phyloP scores from a whole-genome alignment of 2,329 filamentous ascomycete genomes.

The Stromatinia cepivora region DNA sequence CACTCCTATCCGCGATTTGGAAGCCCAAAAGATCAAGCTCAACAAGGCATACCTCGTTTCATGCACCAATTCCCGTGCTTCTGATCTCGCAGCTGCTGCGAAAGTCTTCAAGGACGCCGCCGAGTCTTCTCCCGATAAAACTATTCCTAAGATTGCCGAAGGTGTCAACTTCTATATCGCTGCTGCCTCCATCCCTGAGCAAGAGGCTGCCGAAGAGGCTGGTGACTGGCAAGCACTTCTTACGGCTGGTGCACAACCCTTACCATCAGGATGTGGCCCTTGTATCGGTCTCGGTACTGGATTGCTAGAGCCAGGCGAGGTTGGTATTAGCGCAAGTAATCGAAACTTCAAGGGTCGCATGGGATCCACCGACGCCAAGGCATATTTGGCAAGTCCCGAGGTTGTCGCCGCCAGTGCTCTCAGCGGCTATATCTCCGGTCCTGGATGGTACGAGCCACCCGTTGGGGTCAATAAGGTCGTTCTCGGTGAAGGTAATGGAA shows the following conservation, averaged over 20 bases:
- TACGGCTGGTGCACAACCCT: conserved; percentile 71
- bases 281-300: conserved; percentile 83
- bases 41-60: conserved; percentile 86
- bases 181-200: conserved; percentile 78
- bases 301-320: conserved; percentile 79
- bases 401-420: conserved; percentile 89
- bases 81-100: conserved; percentile 79
- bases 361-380: conserved; percentile 76
- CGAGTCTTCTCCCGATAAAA: conserved; percentile 55
- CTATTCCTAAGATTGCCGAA: conserved; percentile 65
- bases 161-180: conserved; percentile 87
- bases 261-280: conserved; percentile 75
- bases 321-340: conserved; percentile 81
- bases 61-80: conserved; percentile 83
- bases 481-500: conserved; percentile 70
- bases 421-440: conserved; percentile 68
- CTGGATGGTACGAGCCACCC: conserved; percentile 75
- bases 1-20: conserved; percentile 73
- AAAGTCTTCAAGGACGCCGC: conserved; percentile 81
- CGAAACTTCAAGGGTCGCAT: conserved; percentile 91
- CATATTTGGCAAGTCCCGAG: conserved; percentile 86
- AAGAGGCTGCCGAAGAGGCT: conserved; percentile 71
- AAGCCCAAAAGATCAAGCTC: conserved; percentile 70
- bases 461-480: conserved; percentile 66
- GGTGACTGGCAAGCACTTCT: conserved; percentile 85